These are phyloP conservation scores for Talaromyces pinophilus DNA, from an alignment of 2,329 filamentous ascomycete species.

Conservation along the genomic window DNA sequence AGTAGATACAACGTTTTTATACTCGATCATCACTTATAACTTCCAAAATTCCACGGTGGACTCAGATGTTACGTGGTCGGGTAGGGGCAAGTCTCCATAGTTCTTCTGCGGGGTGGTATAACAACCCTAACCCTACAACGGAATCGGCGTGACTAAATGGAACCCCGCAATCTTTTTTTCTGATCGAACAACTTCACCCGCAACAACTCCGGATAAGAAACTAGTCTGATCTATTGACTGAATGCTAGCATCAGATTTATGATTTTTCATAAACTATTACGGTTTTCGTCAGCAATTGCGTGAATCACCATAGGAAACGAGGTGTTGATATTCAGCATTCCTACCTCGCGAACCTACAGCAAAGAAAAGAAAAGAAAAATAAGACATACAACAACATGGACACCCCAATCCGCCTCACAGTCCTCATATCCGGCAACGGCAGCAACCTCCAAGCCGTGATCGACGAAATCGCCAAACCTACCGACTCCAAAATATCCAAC, in stretches of 20 bases:
- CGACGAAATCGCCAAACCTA: slow-evolving; percentile 51
- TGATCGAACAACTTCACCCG: not conserved
- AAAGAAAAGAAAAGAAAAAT: not conserved
- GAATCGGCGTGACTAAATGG: not conserved
- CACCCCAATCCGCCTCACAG: slow-evolving; percentile 56
- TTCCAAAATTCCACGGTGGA: not conserved
- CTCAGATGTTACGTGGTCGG: not conserved
- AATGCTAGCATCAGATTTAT: too few species aligned
- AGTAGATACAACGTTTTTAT: not conserved
- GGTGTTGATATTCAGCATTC: not conserved
- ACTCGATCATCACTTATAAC: not conserved
- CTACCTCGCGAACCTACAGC: not conserved
- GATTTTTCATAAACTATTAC: not conserved
- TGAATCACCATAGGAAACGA: not conserved
- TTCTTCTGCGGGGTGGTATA: not conserved
- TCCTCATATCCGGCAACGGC: slow-evolving; percentile 73
- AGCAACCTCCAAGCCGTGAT: slow-evolving; percentile 79
- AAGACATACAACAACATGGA: slow-evolving; percentile 3
- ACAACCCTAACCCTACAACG: slow-evolving; percentile 1
- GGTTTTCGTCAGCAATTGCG: not conserved
- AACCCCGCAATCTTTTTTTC: slow-evolving; percentile 15
- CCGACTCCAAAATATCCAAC: slow-evolving; percentile 51
- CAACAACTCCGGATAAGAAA: not conserved
- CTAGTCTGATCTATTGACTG: not conserved
- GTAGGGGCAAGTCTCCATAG: too few species aligned